Base-by-base conservation (phyloP, 2,329 filamentous ascomycete species). In the Talaromyces sp. region DNA sequence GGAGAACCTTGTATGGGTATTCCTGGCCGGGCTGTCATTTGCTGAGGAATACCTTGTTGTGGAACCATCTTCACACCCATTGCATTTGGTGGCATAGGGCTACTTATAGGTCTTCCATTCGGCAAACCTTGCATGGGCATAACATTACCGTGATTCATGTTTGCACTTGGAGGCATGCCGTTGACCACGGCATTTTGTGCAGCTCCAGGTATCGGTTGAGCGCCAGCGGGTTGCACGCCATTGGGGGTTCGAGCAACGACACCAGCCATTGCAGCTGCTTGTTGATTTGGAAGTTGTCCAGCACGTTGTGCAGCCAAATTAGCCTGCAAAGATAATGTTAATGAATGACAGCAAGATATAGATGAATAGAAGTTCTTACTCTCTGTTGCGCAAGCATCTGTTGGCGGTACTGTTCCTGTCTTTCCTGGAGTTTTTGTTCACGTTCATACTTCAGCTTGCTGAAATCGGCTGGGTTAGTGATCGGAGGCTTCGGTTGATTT, bases 401-500 rank as follows among this genome's bases (percentile, higher is more conserved):
- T 67, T 84, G 81, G 58, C 87, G 83, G 65, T 84, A 83, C 60
- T 82, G 78, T 67, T 83, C 77, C 66, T 81, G 78, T 59, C 78
- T 77, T 70, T 84, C 81, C 58, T 79, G 76, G 56, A 81, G 67
- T 67, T 85, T 84, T 68, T 92, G 81, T 65, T 97, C 93, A 45
- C 90, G 85, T 69, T 97, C 93, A 75, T 88, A 87, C 65, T 94
- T 91, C 69, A 97, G 81, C 54, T 89, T 82, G 69, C 92, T 97
- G 70, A 97, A 96, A 64, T 97, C 91, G 66, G 89, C 84, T 0
- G 94, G 94, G 0, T 92, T 96, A 68, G 91, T 82, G 53, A 82
- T 81, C 15, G 78, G 80, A 39, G 73, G 77, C 63, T 82, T 82
- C 13, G 81, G 81, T 61, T 89, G 68, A 72, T 83, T 68, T 71